Evolutionary conservation across 768 basidiomycete species (phyloP), one percentile per base, ranked within the genome.

Genomic region (Trametes cingulata): DNA sequence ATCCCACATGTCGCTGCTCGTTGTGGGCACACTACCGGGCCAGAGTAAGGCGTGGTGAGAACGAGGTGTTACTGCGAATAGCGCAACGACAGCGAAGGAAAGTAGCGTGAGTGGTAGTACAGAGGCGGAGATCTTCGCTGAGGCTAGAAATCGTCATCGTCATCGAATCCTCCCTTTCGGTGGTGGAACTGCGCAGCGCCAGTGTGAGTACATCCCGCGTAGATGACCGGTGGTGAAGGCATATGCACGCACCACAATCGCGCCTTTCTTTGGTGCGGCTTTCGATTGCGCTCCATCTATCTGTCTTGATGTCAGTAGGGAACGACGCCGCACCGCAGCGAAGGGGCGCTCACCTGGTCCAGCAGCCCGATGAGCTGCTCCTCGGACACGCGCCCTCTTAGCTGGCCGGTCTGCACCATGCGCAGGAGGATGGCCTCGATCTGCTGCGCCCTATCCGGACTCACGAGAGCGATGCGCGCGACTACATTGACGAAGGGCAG

Each of bases 401-500:
- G 72, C 71, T 94, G 91, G 7, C 93, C 91, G 0, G 83, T 79
- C 74, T 93, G 91, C 8, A 86, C 91, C 90, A 94, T 93, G 40
- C 90, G 81, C 40, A 90, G 65, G 33, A 96, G 77, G 58, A 94
- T 85, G 3, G 75, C 77, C 73, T 95, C 91, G 65, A 96, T 90
- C 71, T 93, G 85, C 62, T 81, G 81, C 17, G 92, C 88, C 69
- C 91, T 79, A 40, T 90, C 85, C 0, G 91, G 87, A 64, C 90
- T 90, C 66, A 95, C 94, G 27, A 96, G 84, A 4, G 87, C 83
- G 63, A 96, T 95, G 49, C 95, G 86, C 10, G 91, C 87, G 56
- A 95, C 93, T 96, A 12, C 22, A 29, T n/a, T 46, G 13, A 19
- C 35, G 45, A 48, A 25, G 37, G 55, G 39, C 17, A 4, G 29